Percentiles rank a stretch among this genome's conserved stretches.
Conservation (phyloP, 495 filamentous ascomycete genomes). For the Hyaloscypha hepaticicola region DNA sequence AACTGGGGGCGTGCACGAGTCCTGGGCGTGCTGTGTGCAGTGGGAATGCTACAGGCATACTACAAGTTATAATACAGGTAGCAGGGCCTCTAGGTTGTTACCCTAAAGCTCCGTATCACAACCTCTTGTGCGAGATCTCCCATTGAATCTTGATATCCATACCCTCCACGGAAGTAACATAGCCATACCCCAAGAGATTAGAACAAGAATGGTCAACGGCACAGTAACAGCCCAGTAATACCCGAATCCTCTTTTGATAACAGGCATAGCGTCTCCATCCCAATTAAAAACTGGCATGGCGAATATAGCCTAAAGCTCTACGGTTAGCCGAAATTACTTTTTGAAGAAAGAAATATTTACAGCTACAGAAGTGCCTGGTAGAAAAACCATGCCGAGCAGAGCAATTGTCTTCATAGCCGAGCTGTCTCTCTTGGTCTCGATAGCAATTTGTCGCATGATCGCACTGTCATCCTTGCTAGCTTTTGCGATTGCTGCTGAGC, state of each 20-base stretch:
- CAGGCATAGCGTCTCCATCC: background rate
- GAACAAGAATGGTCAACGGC: conserved; percentile 1
- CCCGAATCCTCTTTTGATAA: conserved; percentile 3
- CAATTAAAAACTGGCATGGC: conserved; percentile 13
- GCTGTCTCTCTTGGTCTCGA: conserved; percentile 51
- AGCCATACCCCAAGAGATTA: background rate
- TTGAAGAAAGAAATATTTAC: conserved; percentile 1
- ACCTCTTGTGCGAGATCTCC: too few relatives aligned
- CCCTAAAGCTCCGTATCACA: too few relatives aligned
- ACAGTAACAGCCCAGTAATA: conserved; percentile 11
- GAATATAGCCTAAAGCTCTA: conserved; percentile 4
- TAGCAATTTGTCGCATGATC: conserved; percentile 39
- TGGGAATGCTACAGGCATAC: too few relatives aligned
- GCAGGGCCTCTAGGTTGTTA: too few relatives aligned
- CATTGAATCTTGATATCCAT: background rate
- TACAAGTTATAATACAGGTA: too few relatives aligned
- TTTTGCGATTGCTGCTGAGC: conserved; percentile 13
- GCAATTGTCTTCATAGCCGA: conserved; percentile 54
- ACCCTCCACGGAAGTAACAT: background rate
- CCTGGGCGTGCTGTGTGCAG: too few relatives aligned
- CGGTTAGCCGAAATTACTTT: background rate
- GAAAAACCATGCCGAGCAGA: conserved; percentile 53
- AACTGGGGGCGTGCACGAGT: too few relatives aligned
- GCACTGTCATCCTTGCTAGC: conserved; percentile 16
- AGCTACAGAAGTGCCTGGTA: conserved; percentile 51